Evolutionary conservation across 306 rosid genomes (phyloP).

Genomic region (Lathyrus oleraceus): DNA sequence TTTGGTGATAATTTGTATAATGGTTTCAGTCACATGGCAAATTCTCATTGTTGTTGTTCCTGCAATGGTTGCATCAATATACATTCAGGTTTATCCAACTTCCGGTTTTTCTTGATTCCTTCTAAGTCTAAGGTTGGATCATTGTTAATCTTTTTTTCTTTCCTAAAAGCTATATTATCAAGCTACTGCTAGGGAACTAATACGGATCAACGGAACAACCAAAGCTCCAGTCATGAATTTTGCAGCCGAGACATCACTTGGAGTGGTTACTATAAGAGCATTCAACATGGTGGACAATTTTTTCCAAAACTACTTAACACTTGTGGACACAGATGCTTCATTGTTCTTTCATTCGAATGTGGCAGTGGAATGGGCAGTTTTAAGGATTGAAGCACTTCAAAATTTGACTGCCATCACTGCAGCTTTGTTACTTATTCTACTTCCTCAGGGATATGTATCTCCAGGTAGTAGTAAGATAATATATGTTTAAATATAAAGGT

Average conservation of each 20-base stretch:
- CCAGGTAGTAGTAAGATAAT: constrained; percentile 59
- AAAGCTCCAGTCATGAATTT: constrained; percentile 85
- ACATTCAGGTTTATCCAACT: constrained; percentile 50
- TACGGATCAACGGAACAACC: constrained; percentile 84
- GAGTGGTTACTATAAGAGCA: constrained; percentile 78
- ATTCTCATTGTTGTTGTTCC: constrained; percentile 68
- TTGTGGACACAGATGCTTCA: constrained; percentile 68
- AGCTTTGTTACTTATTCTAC: constrained; percentile 56
- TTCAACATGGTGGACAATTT: constrained; percentile 57
- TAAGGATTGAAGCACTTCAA: constrained; percentile 71
- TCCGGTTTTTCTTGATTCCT: not conserved
- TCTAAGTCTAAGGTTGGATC: not conserved
- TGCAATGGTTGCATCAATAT: constrained; percentile 52
- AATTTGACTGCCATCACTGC: constrained; percentile 67
- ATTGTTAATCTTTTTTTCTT: not conserved
- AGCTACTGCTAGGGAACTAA: constrained; percentile 72
- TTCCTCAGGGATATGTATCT: constrained; percentile 60
- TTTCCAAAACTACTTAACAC: constrained; percentile 54
- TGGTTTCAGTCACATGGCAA: constrained; percentile 82
- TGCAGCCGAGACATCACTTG: constrained; percentile 78
- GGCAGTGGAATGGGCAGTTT: constrained; percentile 61
- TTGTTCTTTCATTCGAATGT: constrained; percentile 68
- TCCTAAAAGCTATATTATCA: constrained; percentile 59
- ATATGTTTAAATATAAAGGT: not conserved
- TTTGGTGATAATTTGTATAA: constrained; percentile 43